Evolutionary conservation across 768 basidiomycete species (phyloP), one percentile per base, ranked within the genome.

Genomic region (Rhodosporidiobolus odoratus): DNA sequence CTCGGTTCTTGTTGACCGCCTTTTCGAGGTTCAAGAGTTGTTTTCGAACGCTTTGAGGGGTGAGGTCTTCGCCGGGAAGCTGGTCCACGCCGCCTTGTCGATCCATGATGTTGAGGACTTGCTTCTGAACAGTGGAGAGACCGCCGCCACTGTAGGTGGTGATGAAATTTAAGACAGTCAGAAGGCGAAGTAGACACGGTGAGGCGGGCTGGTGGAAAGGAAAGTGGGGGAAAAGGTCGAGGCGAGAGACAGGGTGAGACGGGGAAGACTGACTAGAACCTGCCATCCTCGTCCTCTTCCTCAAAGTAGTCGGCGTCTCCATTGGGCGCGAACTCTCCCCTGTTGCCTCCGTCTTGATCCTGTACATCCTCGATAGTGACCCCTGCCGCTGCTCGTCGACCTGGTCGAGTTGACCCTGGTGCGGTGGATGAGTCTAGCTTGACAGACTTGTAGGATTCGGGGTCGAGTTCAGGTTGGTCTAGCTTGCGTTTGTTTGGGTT

Each of bases 101-200:
- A 3, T 98, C 95, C 78, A 99, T 95, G 68, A 99, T 94, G 74
- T 90, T 92, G 66, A 99, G 78, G 47, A 99, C 98, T 66, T 93
- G 88, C 78, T 97, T 94, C 82, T 99, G 96, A 78, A 93, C 89
- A 47, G 83, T 84, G 3, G 92, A 94, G 70, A 99, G 81, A 3
- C 96, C 96, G 1, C 94, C 92, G 47, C 96, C 96, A 54, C 73
- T 75, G 58, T 21, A 50, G 48, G 21, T 12, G 48, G 21, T 23
- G 13, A 43, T 21, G 13, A 23, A 9, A 25, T 17, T 13, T 50
- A 17, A 50, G 48, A n/a, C n/a, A n/a, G n/a, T 8, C 48, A 50
- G 48, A 23, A 12, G 9, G 48, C n/a, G n/a, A n/a, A n/a, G n/a
- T n/a, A n/a, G n/a, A n/a, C n/a, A n/a, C n/a, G n/a, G n/a, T n/a